Evolutionary conservation across 495 filamentous ascomycete species (phyloP).

Genomic region (Lasiosphaeris hirsuta): DNA sequence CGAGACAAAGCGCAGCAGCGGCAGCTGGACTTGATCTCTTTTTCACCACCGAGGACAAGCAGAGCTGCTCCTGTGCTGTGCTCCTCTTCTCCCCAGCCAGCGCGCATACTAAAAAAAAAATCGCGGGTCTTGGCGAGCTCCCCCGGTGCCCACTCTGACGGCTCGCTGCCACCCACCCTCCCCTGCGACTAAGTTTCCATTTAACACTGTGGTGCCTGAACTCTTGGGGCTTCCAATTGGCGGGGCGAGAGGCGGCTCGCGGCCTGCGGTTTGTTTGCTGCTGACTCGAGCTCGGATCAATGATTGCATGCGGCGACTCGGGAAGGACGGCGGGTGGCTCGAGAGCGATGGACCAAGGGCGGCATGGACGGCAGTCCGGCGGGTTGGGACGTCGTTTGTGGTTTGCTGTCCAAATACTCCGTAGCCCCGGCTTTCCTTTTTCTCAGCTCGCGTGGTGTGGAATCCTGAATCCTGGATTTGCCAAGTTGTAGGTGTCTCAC

Average conservation of each 20-base stretch:
- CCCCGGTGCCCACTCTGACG: conserved; percentile 12
- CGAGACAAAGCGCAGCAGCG: conserved; percentile 8
- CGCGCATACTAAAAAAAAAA: conserved; percentile 23
- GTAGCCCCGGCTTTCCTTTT: not conserved
- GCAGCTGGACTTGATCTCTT: not conserved
- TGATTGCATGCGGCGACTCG: too few relatives aligned
- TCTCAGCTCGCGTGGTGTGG: not conserved
- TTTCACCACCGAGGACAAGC: not conserved
- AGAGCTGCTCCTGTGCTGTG: not conserved
- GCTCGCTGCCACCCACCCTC: conserved; percentile 8
- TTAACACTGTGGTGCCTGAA: not conserved
- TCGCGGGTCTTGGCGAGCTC: conserved; percentile 18
- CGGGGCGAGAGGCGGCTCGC: not conserved
- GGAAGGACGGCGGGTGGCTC: too few relatives aligned
- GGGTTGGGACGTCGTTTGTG: too few relatives aligned
- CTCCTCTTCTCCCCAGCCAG: not conserved
- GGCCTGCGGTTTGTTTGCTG: too few relatives aligned
- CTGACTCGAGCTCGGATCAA: too few relatives aligned
- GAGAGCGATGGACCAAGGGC: too few relatives aligned
- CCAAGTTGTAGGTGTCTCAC: too few relatives aligned
- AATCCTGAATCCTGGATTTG: too few relatives aligned
- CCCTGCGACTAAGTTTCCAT: not conserved
- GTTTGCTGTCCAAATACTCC: too few relatives aligned
- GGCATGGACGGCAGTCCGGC: too few relatives aligned
- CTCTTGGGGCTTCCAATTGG: not conserved